phyloP scores from a whole-genome alignment of 331 rosid species.

The Telfairia occidentalis region DNA sequence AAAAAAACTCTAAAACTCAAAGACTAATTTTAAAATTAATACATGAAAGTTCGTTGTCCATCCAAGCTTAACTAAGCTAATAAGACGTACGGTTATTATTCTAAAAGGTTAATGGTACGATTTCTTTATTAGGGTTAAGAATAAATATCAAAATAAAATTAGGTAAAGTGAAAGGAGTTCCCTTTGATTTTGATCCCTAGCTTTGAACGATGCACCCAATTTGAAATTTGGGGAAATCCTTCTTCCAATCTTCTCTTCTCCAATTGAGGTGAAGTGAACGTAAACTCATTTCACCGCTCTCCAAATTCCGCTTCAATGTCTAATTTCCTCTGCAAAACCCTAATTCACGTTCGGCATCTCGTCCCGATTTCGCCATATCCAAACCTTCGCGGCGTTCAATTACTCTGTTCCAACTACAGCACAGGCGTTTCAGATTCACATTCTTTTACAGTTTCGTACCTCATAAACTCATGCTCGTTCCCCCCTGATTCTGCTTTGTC shows the following conservation, averaged over 20 bases:
- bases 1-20: too few relatives aligned
- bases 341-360: background rate
- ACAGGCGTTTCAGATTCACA: background rate
- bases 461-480: slow-evolving; percentile 11
- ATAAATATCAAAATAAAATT: too few relatives aligned
- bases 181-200: too few relatives aligned
- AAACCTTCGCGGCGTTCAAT: background rate
- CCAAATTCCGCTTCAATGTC: background rate
- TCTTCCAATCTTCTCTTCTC: background rate
- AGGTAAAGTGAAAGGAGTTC: too few relatives aligned
- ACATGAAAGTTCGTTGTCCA: too few relatives aligned
- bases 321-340: slow-evolving; percentile 1
- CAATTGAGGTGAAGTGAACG: background rate
- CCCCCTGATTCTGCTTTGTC: slow-evolving; percentile 10
- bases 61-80: too few relatives aligned
- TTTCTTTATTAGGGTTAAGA: too few relatives aligned
- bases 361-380: background rate
- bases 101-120: too few relatives aligned
- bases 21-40: too few relatives aligned
- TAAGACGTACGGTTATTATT: too few relatives aligned
- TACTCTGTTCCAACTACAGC: background rate
- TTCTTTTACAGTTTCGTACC: slow-evolving; percentile 8
- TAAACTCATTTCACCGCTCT: slow-evolving; percentile 10
- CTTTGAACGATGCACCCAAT: background rate
- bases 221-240: background rate